Base-by-base conservation (phyloP, 768 basidiomycete genomes). In the Tulasnella sp. region DNA sequence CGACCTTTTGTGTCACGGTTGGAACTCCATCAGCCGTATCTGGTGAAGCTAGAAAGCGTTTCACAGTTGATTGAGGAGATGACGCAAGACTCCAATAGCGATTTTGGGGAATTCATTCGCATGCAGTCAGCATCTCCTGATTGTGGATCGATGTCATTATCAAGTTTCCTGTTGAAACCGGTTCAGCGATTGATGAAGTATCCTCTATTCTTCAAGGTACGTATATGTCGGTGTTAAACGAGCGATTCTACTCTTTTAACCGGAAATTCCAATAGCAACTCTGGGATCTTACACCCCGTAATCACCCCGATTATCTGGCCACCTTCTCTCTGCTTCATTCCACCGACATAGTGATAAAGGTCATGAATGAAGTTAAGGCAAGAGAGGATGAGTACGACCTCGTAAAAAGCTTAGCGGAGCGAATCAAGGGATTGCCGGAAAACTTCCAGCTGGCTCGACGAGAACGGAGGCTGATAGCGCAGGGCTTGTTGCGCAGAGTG, bases 331-430 rank as follows among this genome's bases (percentile, higher is more conserved):
- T 70, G 25, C 66, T 80, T 20, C 75, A 79, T 54, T 74, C 79
- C 2, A 81, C 78, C 15, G 78, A 84, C 53, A 66, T 79, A 56
- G 73, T 81, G 37, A 78, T 92, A 53, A 75, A 77, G 24, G 80
- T 82, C 2, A 75, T 95, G 66, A 78, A 79, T 34, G 88, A 89
- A 59, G 87, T 92, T 56, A 90, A 91, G 60, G 65, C 73, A 9
- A 75, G 86, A 16, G 89, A 92, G 63, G 86, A 90, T 45, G 86
- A 89, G 55, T 87, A 91, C 61, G 78, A 79, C n/a, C 64, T 76
- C 32, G 69, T 86, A 29, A 83, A 83, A 61, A 64, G 70, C 16
- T 70, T 87, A 16, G 66, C 76, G 12, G 62, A 65, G 5, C 72
- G 74, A 0, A 75, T 92, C 54, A 68, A 72, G 20, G 82, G 82